Evolutionary conservation across 78 protist genomes (phyloP).

Genomic region (Planoprotostelium fungivorum): DNA sequence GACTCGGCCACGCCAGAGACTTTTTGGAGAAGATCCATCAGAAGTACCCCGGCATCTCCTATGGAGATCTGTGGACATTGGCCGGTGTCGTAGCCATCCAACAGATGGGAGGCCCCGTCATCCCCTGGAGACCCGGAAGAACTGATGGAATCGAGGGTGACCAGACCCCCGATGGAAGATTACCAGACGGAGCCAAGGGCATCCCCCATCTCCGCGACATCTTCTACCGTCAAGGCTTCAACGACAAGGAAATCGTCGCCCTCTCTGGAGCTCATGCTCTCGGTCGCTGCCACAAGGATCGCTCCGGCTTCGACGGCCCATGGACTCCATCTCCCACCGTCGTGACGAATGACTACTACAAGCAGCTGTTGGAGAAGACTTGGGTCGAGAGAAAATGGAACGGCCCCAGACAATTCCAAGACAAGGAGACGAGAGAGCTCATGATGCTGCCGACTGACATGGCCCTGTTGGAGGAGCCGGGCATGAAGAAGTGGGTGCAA

Average conservation of each 20-base stretch:
- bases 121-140: slow-evolving; percentile 63
- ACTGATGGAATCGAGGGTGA: slow-evolving; percentile 24
- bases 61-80: slow-evolving; percentile 69
- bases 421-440: slow-evolving; percentile 23
- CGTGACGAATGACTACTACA: slow-evolving; percentile 49
- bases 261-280: slow-evolving; percentile 75
- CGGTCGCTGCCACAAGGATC: slow-evolving; percentile 56
- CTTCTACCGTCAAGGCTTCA: slow-evolving; percentile 64
- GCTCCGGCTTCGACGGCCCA: slow-evolving; percentile 63
- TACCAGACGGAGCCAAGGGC: slow-evolving; percentile 39
- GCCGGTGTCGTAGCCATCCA: slow-evolving; percentile 63
- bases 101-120: slow-evolving; percentile 67
- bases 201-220: slow-evolving; percentile 23
- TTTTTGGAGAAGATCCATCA: slow-evolving; percentile 34
- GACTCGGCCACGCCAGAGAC: slow-evolving; percentile 42
- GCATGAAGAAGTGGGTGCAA: slow-evolving; percentile 14
- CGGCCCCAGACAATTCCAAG: slow-evolving; percentile 35
- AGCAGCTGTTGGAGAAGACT: slow-evolving; percentile 18
- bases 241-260: slow-evolving; percentile 72
- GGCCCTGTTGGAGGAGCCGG: slow-evolving; percentile 56
- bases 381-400: slow-evolving; percentile 6
- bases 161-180: slow-evolving; percentile 56
- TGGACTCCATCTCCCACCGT: slow-evolving; percentile 58
- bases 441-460: slow-evolving; percentile 76
- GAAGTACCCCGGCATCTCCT: slow-evolving; percentile 30